Base-by-base conservation (phyloP, 345 rosid species). In the Ricinus communis region DNA sequence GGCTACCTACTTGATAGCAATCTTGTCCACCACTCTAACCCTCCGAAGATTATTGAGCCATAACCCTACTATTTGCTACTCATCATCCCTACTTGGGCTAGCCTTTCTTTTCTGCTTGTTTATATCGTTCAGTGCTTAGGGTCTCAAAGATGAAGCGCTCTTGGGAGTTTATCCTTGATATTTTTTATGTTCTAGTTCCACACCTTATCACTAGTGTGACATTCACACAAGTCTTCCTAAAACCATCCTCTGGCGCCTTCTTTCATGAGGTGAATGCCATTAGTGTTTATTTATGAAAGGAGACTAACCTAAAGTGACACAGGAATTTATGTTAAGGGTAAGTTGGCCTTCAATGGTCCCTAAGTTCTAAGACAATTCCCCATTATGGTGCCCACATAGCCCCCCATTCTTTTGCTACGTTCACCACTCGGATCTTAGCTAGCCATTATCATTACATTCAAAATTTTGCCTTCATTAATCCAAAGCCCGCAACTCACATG, bases 281-380 rank as follows among this genome's bases (percentile, higher is more conserved):
- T 58, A n/a, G 13, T 30, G 5, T 24, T 8, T 10, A 54, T 30
- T 31, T 6, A 33, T 21, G 7, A 25, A 11, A 21, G 31, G 9
- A 21, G 3, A 51, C 55, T 51, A 19, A n/a, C n/a, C 16, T 51
- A 51, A 19, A 51, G 10, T 51, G 24, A 51, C 43, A 4, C 9
- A 9, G 8, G 55, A 16, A n/a, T 51, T 51, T 51, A 21, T 61
- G 22, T 11, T 22, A 14, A 22, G 19, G 19, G 33, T n/a, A 66
- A 66, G 70, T 49, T 50, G 54, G 43, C 43, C 70, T 51, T 13
- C 27, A 1, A 5, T 51, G 71, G 50, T 67, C 33, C 61, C 61
- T 18, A 52, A n/a, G n/a, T n/a, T n/a, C 38, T 2, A 51, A 66
- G n/a, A n/a, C n/a, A n/a, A n/a, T n/a, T 64, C 1, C 19, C 1